phyloP scores from a whole-genome alignment of 768 basidiomycete genomes.

The Boletus rufocinnamomeus region DNA sequence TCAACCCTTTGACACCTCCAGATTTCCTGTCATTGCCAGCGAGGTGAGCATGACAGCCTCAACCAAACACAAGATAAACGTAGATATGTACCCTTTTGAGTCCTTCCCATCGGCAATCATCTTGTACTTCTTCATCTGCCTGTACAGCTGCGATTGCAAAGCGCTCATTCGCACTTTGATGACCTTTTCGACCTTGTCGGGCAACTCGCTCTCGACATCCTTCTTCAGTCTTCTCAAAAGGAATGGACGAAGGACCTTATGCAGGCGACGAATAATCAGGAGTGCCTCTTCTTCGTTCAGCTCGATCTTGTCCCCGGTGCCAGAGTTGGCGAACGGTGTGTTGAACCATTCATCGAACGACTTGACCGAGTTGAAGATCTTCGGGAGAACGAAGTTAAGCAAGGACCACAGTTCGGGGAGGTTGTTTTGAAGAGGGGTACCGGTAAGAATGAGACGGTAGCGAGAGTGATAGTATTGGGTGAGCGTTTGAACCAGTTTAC shows the following conservation, averaged over 20 bases:
- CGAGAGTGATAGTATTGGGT: constrained; percentile 92
- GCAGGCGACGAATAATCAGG: constrained; percentile 93
- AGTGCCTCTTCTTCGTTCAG: constrained; percentile 99
- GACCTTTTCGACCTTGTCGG: constrained; percentile 97
- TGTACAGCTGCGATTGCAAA: constrained; percentile 88
- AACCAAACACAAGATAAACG: not conserved
- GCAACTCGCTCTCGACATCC: constrained; percentile 93
- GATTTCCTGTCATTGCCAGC: constrained; percentile 49
- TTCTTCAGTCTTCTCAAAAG: constrained; percentile 90
- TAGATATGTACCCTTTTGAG: constrained; percentile 60
- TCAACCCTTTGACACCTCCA: constrained; percentile 82
- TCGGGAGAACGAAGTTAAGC: constrained; percentile 92
- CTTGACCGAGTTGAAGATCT: constrained; percentile 98
- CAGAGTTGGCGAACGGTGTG: constrained; percentile 98
- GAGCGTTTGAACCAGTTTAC: constrained; percentile 86
- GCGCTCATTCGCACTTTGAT: constrained; percentile 96
- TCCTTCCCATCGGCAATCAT: constrained; percentile 89
- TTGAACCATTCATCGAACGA: constrained; percentile 99
- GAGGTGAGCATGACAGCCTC: constrained; percentile 6
- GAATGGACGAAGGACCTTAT: constrained; percentile 96
- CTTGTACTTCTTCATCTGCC: constrained; percentile 98
- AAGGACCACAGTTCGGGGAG: constrained; percentile 94
- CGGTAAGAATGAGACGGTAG: constrained; percentile 91
- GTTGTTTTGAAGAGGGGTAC: constrained; percentile 96
- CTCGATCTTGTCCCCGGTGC: constrained; percentile 96